phyloP scores from a whole-genome alignment of 257 asterid species.

The Sherardia arvensis region DNA sequence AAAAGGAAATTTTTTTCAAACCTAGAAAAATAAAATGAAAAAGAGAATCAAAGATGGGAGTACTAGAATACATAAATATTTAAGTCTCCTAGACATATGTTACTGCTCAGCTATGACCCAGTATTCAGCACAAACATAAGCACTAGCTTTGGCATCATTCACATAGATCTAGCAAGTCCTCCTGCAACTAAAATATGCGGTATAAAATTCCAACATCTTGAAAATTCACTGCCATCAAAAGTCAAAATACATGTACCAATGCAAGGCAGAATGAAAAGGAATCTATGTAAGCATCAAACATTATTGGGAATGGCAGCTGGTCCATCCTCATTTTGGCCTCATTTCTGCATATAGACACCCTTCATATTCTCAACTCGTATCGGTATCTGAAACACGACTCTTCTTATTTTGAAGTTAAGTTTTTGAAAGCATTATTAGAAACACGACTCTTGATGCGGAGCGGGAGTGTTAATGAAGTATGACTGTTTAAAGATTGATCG shows the following conservation, averaged over 20 bases:
- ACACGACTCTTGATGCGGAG: no score
- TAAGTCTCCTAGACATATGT: not conserved
- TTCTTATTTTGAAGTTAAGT: not conserved
- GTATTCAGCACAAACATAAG: not conserved
- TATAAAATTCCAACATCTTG: conserved; percentile 9
- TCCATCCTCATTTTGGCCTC: conserved; percentile 13
- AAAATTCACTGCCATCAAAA: conserved; percentile 4
- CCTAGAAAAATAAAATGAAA: not conserved
- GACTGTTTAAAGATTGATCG: not conserved
- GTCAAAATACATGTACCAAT: conserved; percentile 16
- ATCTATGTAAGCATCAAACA: conserved; percentile 23
- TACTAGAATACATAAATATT: not conserved
- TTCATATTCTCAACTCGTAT: not conserved
- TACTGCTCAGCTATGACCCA: conserved; percentile 1
- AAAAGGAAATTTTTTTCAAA: not conserved
- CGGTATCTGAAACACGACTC: not conserved
- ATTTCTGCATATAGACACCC: not conserved
- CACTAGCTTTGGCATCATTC: conserved; percentile 6
- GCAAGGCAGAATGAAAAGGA: conserved; percentile 19
- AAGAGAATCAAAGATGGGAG: not conserved
- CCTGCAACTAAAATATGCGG: conserved; percentile 14
- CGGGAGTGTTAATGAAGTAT: not conserved
- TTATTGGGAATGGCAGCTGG: conserved; percentile 22
- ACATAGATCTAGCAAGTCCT: conserved; percentile 2
- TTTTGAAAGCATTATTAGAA: no score